A percentile compares a stretch with the other conserved stretches of the same genome.
These are phyloP conservation scores for Pyracantha coccinea DNA, from an alignment of 331 rosid species.

Conservation along the genomic window DNA sequence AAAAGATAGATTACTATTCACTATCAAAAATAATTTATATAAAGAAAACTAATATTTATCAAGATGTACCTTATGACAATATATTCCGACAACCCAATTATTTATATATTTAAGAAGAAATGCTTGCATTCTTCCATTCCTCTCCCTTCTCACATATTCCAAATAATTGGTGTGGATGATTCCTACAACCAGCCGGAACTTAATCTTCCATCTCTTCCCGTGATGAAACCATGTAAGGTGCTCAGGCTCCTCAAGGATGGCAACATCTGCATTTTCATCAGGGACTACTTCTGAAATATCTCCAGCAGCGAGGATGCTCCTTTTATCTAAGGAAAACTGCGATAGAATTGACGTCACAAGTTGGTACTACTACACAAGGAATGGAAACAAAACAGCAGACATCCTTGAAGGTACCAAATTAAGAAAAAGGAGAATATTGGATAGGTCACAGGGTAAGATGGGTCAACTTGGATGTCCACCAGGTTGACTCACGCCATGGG, in stretches of 20 bases:
- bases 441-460: background rate
- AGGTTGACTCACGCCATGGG: background rate
- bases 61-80: slow-evolving; percentile 77
- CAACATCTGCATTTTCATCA: slow-evolving; percentile 74
- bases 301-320: slow-evolving; percentile 87
- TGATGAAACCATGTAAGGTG: slow-evolving; percentile 94
- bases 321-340: slow-evolving; percentile 73
- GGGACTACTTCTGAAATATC: slow-evolving; percentile 81
- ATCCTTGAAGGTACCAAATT: background rate
- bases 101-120: slow-evolving; percentile 57
- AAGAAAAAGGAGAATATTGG: background rate
- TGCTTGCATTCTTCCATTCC: slow-evolving; percentile 61
- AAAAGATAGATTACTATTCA: no score
- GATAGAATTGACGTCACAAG: slow-evolving; percentile 12
- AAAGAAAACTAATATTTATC: slow-evolving; percentile 8
- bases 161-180: slow-evolving; percentile 86
- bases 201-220: slow-evolving; percentile 89
- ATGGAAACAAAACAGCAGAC: background rate
- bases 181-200: slow-evolving; percentile 69
- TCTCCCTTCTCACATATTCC: slow-evolving; percentile 95
- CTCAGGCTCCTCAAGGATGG: slow-evolving; percentile 95
- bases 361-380: background rate
- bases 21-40: background rate
- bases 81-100: slow-evolving; percentile 75
- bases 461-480: background rate